These are phyloP conservation scores for Agaricus subrufescens DNA, from an alignment of 768 basidiomycete species.

Conservation along the genomic window DNA sequence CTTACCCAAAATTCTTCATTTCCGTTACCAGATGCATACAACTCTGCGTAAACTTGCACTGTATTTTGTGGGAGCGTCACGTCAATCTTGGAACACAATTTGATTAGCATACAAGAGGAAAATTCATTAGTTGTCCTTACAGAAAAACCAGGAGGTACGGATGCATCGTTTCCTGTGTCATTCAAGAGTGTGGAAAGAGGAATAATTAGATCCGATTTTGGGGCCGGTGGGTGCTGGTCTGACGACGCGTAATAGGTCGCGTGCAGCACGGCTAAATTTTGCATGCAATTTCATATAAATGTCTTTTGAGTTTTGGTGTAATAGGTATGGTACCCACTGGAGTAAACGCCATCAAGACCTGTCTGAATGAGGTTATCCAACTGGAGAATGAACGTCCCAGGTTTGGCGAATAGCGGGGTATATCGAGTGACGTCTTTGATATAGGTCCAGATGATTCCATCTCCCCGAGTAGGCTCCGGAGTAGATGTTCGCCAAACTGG, in stretches of 20 bases:
- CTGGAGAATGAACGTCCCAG: slow-evolving; percentile 68
- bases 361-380: slow-evolving; percentile 63
- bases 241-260: slow-evolving; percentile 73
- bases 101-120: neutral
- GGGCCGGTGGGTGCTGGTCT: slow-evolving; percentile 47
- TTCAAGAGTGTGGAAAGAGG: slow-evolving; percentile 65
- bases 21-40: slow-evolving; percentile 61
- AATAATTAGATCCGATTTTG: slow-evolving; percentile 59
- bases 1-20: slow-evolving; percentile 73
- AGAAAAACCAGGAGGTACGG: slow-evolving; percentile 70
- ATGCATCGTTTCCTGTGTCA: slow-evolving; percentile 64
- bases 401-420: slow-evolving; percentile 61
- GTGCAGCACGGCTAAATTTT: slow-evolving; percentile 49
- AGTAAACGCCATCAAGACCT: slow-evolving; percentile 62
- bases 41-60: slow-evolving; percentile 61
- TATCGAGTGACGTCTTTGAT: slow-evolving; percentile 74
- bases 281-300: neutral
- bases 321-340: slow-evolving; percentile 36
- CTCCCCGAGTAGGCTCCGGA: slow-evolving; percentile 60
- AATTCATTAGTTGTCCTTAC: slow-evolving; percentile 27
- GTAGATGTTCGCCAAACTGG: slow-evolving; percentile 80
- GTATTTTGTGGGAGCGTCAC: slow-evolving; percentile 69
- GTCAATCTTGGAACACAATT: slow-evolving; percentile 40
- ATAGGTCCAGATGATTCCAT: slow-evolving; percentile 77
- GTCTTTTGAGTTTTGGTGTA: neutral